Percentiles rank a stretch among this genome's conserved stretches.
phyloP scores from a whole-genome alignment of 2,329 filamentous ascomycete species.

The Epichloe bromicola region DNA sequence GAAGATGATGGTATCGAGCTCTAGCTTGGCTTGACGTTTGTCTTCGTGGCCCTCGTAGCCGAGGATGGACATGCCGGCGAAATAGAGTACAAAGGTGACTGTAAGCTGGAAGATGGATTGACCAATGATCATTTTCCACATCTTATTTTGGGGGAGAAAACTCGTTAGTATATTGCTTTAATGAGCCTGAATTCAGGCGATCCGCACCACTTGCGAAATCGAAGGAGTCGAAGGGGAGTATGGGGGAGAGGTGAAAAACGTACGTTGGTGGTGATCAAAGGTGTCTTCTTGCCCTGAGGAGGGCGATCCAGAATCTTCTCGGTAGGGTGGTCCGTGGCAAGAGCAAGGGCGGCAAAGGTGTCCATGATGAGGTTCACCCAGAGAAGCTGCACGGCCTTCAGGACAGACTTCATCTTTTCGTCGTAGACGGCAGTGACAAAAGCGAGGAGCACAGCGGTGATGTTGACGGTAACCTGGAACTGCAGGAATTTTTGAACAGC shows the following conservation, averaged over 20 bases:
- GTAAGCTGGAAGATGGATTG: constrained; percentile 83
- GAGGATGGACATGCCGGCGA: constrained; percentile 43
- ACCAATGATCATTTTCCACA: constrained; percentile 99
- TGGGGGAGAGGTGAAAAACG: constrained; percentile 19
- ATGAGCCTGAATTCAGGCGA: too few species aligned
- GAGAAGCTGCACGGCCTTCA: constrained; percentile 81
- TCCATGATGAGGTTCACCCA: constrained; percentile 99
- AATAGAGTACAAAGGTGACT: constrained; percentile 67
- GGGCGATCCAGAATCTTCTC: constrained; percentile 41
- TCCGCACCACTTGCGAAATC: too few species aligned
- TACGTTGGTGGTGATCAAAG: constrained; percentile 48
- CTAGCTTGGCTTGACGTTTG: constrained; percentile 25
- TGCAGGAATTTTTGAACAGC: constrained; percentile 65
- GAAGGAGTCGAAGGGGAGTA: too few species aligned
- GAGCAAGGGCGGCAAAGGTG: constrained; percentile 76
- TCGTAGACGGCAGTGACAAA: constrained; percentile 78
- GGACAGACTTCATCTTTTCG: constrained; percentile 54
- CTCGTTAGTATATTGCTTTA: neutral
- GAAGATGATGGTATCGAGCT: constrained; percentile 54
- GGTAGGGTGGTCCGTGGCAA: constrained; percentile 70
- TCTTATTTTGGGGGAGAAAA: constrained; percentile 53
- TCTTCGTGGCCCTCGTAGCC: constrained; percentile 47
- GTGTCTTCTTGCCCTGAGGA: constrained; percentile 49
- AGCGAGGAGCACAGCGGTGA: constrained; percentile 76
- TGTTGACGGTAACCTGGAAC: constrained; percentile 77